Evolutionary conservation across 176 grass and related monocot genomes (phyloP).

Genomic region (Raddia distichophylla): DNA sequence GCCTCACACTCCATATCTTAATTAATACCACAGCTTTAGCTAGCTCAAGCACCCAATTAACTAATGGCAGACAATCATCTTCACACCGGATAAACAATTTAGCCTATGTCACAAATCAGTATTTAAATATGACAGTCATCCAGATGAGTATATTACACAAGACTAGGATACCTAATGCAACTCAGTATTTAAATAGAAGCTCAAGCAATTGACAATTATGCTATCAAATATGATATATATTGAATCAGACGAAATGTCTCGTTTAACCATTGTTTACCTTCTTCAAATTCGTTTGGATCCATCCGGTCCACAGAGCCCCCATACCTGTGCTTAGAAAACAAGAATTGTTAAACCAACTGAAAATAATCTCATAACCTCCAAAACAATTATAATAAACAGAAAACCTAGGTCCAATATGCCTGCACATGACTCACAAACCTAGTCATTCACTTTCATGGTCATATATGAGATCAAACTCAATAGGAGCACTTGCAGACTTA

Average conservation of each 20-base stretch:
- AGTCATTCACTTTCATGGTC: slow-evolving; percentile 5
- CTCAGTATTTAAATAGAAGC: slow-evolving; percentile 31
- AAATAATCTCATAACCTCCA: not conserved
- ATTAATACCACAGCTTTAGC: too few relatives aligned
- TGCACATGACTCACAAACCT: not conserved
- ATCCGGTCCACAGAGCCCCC: slow-evolving; percentile 63
- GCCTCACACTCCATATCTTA: too few relatives aligned
- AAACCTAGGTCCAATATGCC: not conserved
- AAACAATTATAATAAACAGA: slow-evolving; percentile 22
- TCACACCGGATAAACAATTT: slow-evolving; percentile 56
- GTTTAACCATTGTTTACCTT: slow-evolving; percentile 84
- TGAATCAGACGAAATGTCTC: too few relatives aligned
- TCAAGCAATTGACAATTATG: slow-evolving; percentile 10
- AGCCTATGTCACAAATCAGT: slow-evolving; percentile 8
- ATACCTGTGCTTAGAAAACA: slow-evolving; percentile 58
- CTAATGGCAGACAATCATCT: too few relatives aligned
- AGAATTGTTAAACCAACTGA: slow-evolving; percentile 21
- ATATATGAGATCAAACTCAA: slow-evolving; percentile 30
- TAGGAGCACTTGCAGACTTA: not conserved
- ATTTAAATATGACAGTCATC: slow-evolving; percentile 3
- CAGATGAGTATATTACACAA: not conserved
- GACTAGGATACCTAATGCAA: slow-evolving; percentile 1
- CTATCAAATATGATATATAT: slow-evolving; percentile 43
- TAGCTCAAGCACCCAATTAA: too few relatives aligned
- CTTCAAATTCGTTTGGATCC: slow-evolving; percentile 65